Conservation (phyloP, 495 filamentous ascomycete species). For the Durotheca rogersii region DNA sequence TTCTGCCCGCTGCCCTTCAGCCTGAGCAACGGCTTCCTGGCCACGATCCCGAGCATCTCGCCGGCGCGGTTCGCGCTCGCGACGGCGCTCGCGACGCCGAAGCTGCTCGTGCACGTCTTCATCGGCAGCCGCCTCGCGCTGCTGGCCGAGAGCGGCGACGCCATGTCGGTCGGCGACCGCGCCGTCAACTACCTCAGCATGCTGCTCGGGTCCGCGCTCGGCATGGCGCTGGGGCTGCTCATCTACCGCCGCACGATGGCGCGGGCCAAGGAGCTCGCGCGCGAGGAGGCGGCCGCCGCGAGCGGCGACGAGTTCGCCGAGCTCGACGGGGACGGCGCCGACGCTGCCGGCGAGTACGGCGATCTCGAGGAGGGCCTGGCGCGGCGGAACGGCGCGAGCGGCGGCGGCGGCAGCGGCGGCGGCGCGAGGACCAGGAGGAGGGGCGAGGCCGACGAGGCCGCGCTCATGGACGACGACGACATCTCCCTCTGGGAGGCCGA, state of each 20-base stretch:
- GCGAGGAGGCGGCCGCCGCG: constrained; percentile 59
- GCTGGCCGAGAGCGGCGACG: constrained; percentile 63
- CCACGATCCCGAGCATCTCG: constrained; percentile 85
- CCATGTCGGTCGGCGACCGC: constrained; percentile 66
- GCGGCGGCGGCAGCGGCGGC: constrained; percentile 29
- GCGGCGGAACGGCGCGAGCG: constrained; percentile 40
- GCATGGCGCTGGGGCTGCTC: constrained; percentile 73
- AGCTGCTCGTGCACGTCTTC: constrained; percentile 89
- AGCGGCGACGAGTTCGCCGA: constrained; percentile 1
- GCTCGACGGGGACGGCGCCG: constrained; percentile 32
- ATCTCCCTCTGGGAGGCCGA: constrained; percentile 56
- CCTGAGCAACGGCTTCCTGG: constrained; percentile 88
- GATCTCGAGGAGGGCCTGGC: constrained; percentile 31
- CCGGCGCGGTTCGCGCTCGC: constrained; percentile 75
- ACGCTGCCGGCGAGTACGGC: constrained; percentile 34
- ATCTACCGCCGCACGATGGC: constrained; percentile 87
- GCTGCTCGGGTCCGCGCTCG: constrained; percentile 63
- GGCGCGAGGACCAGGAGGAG: constrained; percentile 27
- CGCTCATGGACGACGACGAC: constrained; percentile 59
- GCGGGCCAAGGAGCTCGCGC: constrained; percentile 79
- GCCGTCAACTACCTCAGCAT: constrained; percentile 82
- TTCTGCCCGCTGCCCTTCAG: constrained; percentile 94
- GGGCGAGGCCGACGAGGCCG: constrained; percentile 44
- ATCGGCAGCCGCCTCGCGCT: constrained; percentile 76
- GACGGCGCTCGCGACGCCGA: constrained; percentile 73